Evolutionary conservation across 176 grass and related monocot species (phyloP).

Genomic region (Hsuehochloa calcarea): DNA sequence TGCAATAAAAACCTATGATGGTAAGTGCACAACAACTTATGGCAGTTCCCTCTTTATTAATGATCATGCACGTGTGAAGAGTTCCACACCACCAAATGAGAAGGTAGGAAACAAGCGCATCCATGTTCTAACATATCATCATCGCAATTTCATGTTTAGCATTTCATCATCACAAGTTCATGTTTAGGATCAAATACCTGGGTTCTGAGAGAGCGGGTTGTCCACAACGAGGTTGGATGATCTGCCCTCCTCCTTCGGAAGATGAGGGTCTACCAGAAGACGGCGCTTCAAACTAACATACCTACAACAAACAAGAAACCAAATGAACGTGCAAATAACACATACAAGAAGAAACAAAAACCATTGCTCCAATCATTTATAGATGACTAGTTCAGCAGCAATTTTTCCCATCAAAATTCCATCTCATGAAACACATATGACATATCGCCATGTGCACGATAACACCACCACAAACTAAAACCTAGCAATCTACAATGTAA

Average conservation of each 20-base stretch:
- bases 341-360: not conserved
- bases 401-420: conserved; percentile 4
- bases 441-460: conserved; percentile 22
- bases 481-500: not conserved
- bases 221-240: conserved; percentile 64
- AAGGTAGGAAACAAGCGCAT: not conserved
- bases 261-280: conserved; percentile 73
- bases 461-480: not conserved
- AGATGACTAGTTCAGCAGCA: conserved; percentile 8
- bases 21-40: not conserved
- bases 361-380: conserved; percentile 5
- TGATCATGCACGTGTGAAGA: conserved; percentile 7
- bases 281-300: conserved; percentile 79
- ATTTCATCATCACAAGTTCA: conserved; percentile 6
- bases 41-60: conserved; percentile 1
- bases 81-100: not conserved
- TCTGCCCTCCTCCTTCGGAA: conserved; percentile 61
- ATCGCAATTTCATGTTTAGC: conserved; percentile 13
- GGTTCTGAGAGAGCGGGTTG: conserved; percentile 94
- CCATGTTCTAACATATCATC: not conserved
- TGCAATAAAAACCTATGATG: conserved; percentile 1
- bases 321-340: conserved; percentile 17
- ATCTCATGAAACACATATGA: conserved; percentile 4
- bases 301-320: conserved; percentile 38
- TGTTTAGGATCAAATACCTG: conserved; percentile 55